Evolutionary conservation across 2,329 filamentous ascomycete species (phyloP), one percentile per base, ranked within the genome.

Genomic region (Microdochium trichocladiopsis): DNA sequence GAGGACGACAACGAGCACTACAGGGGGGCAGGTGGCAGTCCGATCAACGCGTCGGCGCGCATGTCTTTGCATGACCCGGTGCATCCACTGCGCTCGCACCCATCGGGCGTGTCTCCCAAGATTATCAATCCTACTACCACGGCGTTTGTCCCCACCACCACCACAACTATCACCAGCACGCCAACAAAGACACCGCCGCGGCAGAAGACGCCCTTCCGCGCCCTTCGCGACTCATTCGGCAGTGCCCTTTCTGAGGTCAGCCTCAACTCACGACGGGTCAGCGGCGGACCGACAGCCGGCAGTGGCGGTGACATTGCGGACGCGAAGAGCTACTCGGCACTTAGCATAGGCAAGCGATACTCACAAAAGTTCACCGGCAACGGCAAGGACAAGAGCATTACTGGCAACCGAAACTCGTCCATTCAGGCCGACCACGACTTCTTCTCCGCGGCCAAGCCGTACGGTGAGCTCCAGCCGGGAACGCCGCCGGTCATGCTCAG

Each of bases 31-130:
- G 41, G 55, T 22, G 62, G 54, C 53, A 62, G 60, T 52, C 54
- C 58, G n/a, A 58, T 55, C 51, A 60, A 57, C 53, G 55, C 47
- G 48, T 49, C 33, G 41, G 50, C 48, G 12, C 48, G 57, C 49
- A 50, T 61, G 57, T 74, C 76, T 53, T 78, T 79, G 4, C n/a
- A 21, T 18, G 41, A 45, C n/a, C 16, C 41, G 4, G 21, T 45
- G 4, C 77, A 83, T 57, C 80, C 81, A 1, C 67, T 84, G 33
- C 70, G 75, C 33, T 72, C 75, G 12, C 75, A 84, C 61, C 80
- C 80, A 1, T 61, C 67, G 1, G 62, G 61, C 12, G 36, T 31
- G 2, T 23, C 33, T 47, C 36, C 23, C 25, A 45, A 23, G 25
- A 31, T 25, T 6, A 47, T 14, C 14, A 48, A 31, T 2, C 50